These are phyloP conservation scores for Mycena rosella DNA, from an alignment of 768 basidiomycete species.

Conservation along the genomic window DNA sequence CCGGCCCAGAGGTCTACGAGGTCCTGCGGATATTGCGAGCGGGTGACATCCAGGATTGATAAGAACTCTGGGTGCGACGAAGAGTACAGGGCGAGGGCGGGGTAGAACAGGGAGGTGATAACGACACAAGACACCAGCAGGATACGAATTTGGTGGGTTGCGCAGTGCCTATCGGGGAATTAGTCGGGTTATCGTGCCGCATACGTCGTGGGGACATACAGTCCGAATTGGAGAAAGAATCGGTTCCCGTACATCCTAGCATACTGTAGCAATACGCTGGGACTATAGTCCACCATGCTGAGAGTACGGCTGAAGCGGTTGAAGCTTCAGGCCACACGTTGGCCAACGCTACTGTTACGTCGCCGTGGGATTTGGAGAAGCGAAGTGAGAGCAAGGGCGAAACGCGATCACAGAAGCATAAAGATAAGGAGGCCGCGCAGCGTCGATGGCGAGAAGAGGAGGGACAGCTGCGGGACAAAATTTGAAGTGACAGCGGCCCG, in stretches of 20 bases:
- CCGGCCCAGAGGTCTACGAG: conserved; percentile 80
- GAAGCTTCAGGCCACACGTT: conserved; percentile 10
- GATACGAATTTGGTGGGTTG: conserved; percentile 90
- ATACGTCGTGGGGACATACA: conserved; percentile 65
- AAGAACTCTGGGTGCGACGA: conserved; percentile 76
- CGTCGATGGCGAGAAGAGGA: neutral
- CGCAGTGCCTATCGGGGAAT: conserved; percentile 75
- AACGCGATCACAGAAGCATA: conserved; percentile 34
- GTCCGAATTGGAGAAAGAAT: conserved; percentile 81
- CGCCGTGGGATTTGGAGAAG: conserved; percentile 28
- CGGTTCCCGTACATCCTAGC: conserved; percentile 58
- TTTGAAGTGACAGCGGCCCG: too few relatives aligned
- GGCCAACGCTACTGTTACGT: conserved; percentile 30
- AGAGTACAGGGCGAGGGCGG: conserved; percentile 88
- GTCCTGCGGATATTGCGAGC: conserved; percentile 69
- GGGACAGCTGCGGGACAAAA: too few relatives aligned
- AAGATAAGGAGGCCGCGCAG: conserved; percentile 18
- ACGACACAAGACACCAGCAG: conserved; percentile 90
- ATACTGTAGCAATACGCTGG: conserved; percentile 48
- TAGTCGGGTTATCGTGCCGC: conserved; percentile 29
- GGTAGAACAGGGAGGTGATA: conserved; percentile 90
- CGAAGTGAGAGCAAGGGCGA: conserved; percentile 21
- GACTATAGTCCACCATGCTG: conserved; percentile 33
- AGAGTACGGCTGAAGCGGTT: conserved; percentile 11
- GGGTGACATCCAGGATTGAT: conserved; percentile 73